These are phyloP conservation scores for Nakazawaea anatomiae DNA, from an alignment of 805 yeast genomes.

Conservation along the genomic window DNA sequence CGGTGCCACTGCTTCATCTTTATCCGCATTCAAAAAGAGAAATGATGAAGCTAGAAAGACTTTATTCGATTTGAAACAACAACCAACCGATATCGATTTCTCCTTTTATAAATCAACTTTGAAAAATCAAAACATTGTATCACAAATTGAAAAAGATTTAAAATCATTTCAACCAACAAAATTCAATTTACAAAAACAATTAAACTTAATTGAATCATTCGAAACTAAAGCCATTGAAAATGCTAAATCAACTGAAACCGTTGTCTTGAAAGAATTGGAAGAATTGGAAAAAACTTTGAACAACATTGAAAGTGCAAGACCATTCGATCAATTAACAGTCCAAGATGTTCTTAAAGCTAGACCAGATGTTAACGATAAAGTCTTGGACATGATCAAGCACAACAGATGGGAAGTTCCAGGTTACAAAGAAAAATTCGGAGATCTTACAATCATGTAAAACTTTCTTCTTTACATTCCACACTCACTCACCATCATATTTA, in stretches of 20 bases:
- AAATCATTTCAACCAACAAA: conserved; percentile 74
- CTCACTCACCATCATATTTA: too few species aligned
- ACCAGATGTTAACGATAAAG: conserved; percentile 97
- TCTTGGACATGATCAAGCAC: conserved; percentile 87
- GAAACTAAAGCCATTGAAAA: conserved; percentile 94
- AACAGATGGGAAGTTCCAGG: conserved; percentile 99
- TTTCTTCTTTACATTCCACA: background rate
- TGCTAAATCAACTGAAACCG: conserved; percentile 87
- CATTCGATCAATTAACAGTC: conserved; percentile 94
- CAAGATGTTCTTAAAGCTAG: conserved; percentile 93
- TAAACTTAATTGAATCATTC: conserved; percentile 87
- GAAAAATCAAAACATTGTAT: conserved; percentile 75
- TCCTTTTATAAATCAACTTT: conserved; percentile 70
- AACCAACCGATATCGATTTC: conserved; percentile 77
- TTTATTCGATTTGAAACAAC: conserved; percentile 62
- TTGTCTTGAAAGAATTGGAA: conserved; percentile 79
- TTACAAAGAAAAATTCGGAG: conserved; percentile 97
- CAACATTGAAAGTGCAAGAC: conserved; percentile 95
- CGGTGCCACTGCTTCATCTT: conserved; percentile 84
- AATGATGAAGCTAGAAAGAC: conserved; percentile 94
- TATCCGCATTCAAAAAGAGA: conserved; percentile 95
- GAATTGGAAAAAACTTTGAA: conserved; percentile 83
- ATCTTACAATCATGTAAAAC: conserved; percentile 80
- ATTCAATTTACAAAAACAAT: conserved; percentile 81
- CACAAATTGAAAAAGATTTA: conserved; percentile 75